A percentile compares a stretch with the other conserved stretches of the same genome.
These are phyloP conservation scores for Gloeopeniophorella convolvens DNA, from an alignment of 768 basidiomycete species.

Conservation along the genomic window DNA sequence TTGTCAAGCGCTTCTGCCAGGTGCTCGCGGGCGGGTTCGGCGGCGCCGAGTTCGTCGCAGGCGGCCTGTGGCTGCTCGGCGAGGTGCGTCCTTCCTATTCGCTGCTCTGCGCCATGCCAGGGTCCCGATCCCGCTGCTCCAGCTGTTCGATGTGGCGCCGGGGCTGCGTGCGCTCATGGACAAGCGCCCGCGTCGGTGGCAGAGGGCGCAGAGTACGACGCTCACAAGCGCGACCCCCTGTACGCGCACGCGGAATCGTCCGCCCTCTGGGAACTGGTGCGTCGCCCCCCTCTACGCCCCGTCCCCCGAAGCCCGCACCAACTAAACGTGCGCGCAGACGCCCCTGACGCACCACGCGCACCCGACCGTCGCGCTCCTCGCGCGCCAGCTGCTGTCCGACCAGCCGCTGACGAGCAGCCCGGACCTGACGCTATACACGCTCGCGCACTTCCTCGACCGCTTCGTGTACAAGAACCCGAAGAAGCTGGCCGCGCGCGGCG, in stretches of 20 bases:
- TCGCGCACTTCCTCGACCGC: conserved; percentile 92
- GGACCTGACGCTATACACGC: conserved; percentile 88
- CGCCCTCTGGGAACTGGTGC: conserved; percentile 86
- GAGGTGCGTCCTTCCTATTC: conserved; percentile 45
- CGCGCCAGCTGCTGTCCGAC: conserved; percentile 68
- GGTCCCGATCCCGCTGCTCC: neutral
- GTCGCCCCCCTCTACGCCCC: conserved; percentile 24
- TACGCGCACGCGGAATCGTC: conserved; percentile 74
- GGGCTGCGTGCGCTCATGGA: conserved; percentile 39
- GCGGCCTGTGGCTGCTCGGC: conserved; percentile 79
- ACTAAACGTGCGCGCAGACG: conserved; percentile 37
- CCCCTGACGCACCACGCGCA: conserved; percentile 86
- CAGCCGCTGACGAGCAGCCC: conserved; percentile 74
- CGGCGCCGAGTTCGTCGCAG: conserved; percentile 82
- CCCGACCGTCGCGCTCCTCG: conserved; percentile 82
- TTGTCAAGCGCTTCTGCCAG: conserved; percentile 80
- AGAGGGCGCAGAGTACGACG: conserved; percentile 54
- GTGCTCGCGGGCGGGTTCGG: conserved; percentile 60
- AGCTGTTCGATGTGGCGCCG: conserved; percentile 48
- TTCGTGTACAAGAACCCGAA: conserved; percentile 98
- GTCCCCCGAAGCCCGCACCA: neutral
- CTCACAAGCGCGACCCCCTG: conserved; percentile 84
- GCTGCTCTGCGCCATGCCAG: neutral
- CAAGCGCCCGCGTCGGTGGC: neutral
- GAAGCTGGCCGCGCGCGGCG: conserved; percentile 61